phyloP scores from a whole-genome alignment of 805 yeast species.

The Ogataea saltuana region DNA sequence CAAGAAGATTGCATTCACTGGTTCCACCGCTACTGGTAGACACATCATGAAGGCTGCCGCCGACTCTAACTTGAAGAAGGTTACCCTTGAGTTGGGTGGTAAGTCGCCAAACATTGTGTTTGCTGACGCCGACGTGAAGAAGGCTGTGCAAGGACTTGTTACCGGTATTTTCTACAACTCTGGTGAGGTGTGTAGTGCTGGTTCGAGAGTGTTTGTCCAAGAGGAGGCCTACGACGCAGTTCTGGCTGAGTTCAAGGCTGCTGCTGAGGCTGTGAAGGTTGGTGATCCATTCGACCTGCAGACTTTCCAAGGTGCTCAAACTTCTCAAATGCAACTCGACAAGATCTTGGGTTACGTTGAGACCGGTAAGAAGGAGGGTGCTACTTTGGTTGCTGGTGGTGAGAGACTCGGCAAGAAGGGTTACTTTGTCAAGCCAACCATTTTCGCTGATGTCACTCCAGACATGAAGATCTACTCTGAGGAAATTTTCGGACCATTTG shows the following conservation, averaged over 20 bases:
- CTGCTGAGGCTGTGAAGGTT: slow-evolving; percentile 60
- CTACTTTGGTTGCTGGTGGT: slow-evolving; percentile 72
- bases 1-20: slow-evolving; percentile 78
- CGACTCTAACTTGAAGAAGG: slow-evolving; percentile 71
- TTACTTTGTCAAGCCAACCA: slow-evolving; percentile 71
- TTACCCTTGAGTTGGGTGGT: slow-evolving; percentile 82
- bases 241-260: slow-evolving; percentile 56
- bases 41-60: slow-evolving; percentile 70
- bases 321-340: slow-evolving; percentile 66
- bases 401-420: slow-evolving; percentile 64
- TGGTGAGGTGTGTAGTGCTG: slow-evolving; percentile 83
- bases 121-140: slow-evolving; percentile 62
- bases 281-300: slow-evolving; percentile 75
- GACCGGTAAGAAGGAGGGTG: slow-evolving; percentile 67
- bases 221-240: slow-evolving; percentile 68
- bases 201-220: slow-evolving; percentile 77
- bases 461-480: slow-evolving; percentile 65
- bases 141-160: slow-evolving; percentile 50
- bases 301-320: slow-evolving; percentile 77
- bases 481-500: slow-evolving; percentile 83
- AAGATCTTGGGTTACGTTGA: slow-evolving; percentile 69
- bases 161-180: slow-evolving; percentile 76
- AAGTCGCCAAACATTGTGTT: slow-evolving; percentile 78
- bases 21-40: slow-evolving; percentile 77
- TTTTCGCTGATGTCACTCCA: slow-evolving; percentile 66